Percentiles rank a stretch among this genome's conserved stretches.
Conservation (phyloP, 2,329 filamentous ascomycete species). For the Neopestalotiopsis sp. region DNA sequence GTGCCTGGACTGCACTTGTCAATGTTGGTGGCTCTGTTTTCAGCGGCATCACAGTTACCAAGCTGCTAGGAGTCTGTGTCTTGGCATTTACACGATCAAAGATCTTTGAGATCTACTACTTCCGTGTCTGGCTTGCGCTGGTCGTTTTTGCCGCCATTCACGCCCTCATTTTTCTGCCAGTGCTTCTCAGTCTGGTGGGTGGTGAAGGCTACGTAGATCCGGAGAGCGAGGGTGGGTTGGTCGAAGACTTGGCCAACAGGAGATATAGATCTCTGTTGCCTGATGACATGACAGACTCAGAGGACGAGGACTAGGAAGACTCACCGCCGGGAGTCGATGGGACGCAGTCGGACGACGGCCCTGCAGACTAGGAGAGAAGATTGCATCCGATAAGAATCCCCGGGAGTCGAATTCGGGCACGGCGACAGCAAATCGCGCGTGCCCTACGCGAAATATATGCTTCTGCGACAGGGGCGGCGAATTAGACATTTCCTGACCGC, state of each 20-base stretch:
- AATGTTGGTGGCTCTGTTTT: slow-evolving; percentile 96
- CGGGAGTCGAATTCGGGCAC: background rate
- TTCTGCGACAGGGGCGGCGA: background rate
- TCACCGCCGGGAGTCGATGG: background rate
- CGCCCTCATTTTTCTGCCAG: slow-evolving; percentile 89
- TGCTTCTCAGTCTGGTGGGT: slow-evolving; percentile 83
- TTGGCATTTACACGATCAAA: slow-evolving; percentile 95
- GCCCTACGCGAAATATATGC: background rate
- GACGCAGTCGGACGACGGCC: background rate
- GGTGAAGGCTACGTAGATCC: slow-evolving; percentile 88
- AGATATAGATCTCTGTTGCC: slow-evolving; percentile 79
- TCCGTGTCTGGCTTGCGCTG: slow-evolving; percentile 92
- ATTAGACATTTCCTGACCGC: background rate
- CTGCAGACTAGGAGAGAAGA: slow-evolving; percentile 4
- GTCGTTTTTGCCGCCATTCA: slow-evolving; percentile 89
- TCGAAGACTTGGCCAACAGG: slow-evolving; percentile 83
- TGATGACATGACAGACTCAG: slow-evolving; percentile 71
- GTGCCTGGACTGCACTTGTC: slow-evolving; percentile 90
- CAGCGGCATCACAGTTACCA: slow-evolving; percentile 94
- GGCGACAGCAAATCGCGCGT: background rate
- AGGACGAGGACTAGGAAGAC: slow-evolving; percentile 15
- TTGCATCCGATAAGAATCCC: background rate
- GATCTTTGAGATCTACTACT: slow-evolving; percentile 99
- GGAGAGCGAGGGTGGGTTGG: slow-evolving; percentile 84
- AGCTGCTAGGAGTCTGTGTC: slow-evolving; percentile 89